phyloP scores from a whole-genome alignment of 148 eudicot species.

The Rheum nobile region DNA sequence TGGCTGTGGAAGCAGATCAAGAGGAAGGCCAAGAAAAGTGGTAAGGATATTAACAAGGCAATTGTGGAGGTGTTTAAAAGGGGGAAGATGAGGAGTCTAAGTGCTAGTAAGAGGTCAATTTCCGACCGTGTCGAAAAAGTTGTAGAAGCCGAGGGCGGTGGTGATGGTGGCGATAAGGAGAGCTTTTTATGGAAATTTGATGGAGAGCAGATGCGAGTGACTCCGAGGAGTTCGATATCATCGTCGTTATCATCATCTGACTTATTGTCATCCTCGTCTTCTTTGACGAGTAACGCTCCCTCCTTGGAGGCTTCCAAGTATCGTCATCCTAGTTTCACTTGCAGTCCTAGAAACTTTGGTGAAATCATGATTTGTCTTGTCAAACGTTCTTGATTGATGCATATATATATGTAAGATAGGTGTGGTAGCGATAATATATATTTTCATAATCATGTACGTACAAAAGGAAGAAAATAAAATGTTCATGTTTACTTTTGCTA shows the following conservation, averaged over 20 bases:
- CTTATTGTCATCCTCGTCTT: neutral
- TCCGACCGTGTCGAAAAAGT: neutral
- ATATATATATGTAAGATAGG: neutral
- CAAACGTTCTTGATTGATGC: neutral
- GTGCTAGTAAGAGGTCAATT: neutral
- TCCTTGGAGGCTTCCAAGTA: neutral
- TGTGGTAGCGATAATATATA: neutral
- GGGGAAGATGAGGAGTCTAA: neutral
- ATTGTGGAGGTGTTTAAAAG: neutral
- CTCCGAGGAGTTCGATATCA: neutral
- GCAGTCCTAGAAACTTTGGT: conserved; percentile 2
- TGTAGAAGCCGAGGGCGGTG: neutral
- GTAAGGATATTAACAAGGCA: neutral
- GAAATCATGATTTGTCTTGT: neutral
- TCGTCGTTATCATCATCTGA: neutral
- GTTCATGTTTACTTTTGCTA: no score
- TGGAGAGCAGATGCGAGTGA: neutral
- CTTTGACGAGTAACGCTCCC: neutral
- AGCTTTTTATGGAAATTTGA: neutral
- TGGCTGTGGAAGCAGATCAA: conserved; percentile 3
- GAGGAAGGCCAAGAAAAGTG: neutral
- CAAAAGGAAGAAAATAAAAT: no score
- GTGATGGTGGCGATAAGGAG: neutral
- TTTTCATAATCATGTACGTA: neutral
- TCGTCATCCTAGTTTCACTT: conserved; percentile 1